phyloP scores from a whole-genome alignment of 257 asterid species.

The Schizonepeta tenuifolia region DNA sequence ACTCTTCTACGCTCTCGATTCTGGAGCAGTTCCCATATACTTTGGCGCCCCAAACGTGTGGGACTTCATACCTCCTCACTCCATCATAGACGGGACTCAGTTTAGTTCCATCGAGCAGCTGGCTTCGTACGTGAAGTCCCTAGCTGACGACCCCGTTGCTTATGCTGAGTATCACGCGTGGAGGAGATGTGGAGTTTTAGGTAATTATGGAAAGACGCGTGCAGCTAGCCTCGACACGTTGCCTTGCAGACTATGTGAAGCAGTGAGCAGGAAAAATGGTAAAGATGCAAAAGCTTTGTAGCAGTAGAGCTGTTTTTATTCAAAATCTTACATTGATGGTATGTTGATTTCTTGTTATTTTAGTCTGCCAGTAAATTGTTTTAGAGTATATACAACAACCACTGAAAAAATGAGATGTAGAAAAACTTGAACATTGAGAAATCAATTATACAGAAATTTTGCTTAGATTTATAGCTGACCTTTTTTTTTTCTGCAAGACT shows the following conservation, averaged over 20 bases:
- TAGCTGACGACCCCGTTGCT: constrained; percentile 86
- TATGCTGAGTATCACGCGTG: constrained; percentile 95
- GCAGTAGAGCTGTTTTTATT: constrained; percentile 14
- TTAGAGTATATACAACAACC: constrained; percentile 4
- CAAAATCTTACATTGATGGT: neutral
- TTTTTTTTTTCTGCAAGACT: neutral
- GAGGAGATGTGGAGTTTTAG: constrained; percentile 95
- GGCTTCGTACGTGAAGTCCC: constrained; percentile 69
- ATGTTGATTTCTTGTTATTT: constrained; percentile 14
- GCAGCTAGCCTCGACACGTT: constrained; percentile 84
- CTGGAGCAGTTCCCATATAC: constrained; percentile 94
- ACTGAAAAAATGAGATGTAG: constrained; percentile 17
- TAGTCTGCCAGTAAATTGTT: too few relatives aligned
- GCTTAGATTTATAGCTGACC: neutral
- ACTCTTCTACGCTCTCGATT: constrained; percentile 86
- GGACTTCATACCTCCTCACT: constrained; percentile 94
- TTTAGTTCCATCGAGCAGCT: constrained; percentile 73
- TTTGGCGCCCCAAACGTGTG: constrained; percentile 93
- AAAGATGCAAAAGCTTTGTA: constrained; percentile 53
- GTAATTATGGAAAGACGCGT: constrained; percentile 69
- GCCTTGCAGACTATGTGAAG: constrained; percentile 90
- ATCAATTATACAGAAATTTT: constrained; percentile 29
- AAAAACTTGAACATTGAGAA: constrained; percentile 26
- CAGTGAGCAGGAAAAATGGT: constrained; percentile 79
- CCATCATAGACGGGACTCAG: constrained; percentile 83